Evolutionary conservation across 1,284 basidiomycete genomes (phyloP).

Genomic region (Sanghuangporus sanghuang): DNA sequence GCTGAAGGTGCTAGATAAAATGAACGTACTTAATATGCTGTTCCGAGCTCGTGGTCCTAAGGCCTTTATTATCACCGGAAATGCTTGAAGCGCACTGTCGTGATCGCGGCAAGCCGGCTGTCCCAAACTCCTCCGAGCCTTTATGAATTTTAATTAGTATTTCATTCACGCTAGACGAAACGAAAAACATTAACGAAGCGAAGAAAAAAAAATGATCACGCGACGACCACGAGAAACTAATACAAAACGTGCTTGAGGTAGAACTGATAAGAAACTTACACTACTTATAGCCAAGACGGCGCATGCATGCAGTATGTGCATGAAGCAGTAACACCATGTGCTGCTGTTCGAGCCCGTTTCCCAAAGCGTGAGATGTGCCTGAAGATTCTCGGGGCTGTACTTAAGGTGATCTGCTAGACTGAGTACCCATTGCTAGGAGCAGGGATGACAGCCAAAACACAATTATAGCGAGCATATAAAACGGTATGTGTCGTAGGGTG

Average conservation of each 20-base stretch:
- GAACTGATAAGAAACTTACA: conserved; percentile 36
- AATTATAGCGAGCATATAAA: background rate
- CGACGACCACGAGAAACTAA: background rate
- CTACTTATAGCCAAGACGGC: conserved; percentile 57
- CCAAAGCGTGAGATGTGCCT: conserved; percentile 67
- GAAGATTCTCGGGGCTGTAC: conserved; percentile 60
- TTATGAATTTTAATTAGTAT: background rate
- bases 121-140: conserved; percentile 8
- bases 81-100: conserved; percentile 47
- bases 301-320: conserved; percentile 66
- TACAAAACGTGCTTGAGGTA: background rate
- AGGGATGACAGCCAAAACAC: background rate
- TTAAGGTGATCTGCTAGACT: conserved; percentile 62
- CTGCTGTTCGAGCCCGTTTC: conserved; percentile 70
- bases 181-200: background rate
- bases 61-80: conserved; percentile 54
- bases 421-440: conserved; percentile 51
- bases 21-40: conserved; percentile 58
- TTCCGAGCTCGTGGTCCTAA: conserved; percentile 61
- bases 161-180: background rate
- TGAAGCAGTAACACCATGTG: conserved; percentile 71
- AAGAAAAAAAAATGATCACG: background rate
- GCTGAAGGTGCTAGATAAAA: conserved; percentile 13
- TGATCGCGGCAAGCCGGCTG: conserved; percentile 5
- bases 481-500: conserved; percentile 1